phyloP scores from a whole-genome alignment of 805 yeast genomes.

The Starmerella bombicola region DNA sequence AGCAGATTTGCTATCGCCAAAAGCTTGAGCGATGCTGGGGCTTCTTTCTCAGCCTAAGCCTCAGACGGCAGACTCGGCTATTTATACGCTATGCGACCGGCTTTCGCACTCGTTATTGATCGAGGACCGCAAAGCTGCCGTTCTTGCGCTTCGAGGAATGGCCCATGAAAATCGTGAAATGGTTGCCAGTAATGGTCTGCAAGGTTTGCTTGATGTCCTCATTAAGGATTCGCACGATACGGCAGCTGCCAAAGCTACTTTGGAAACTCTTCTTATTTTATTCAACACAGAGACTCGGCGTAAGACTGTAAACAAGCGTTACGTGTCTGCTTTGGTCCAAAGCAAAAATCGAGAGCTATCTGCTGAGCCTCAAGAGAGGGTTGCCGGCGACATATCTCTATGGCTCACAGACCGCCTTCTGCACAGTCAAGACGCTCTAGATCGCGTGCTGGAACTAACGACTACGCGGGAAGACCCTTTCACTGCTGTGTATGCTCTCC shows the following conservation, averaged over 20 bases:
- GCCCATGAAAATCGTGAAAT: conserved; percentile 79
- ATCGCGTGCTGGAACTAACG: conserved; percentile 40
- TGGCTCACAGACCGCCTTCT: conserved; percentile 94
- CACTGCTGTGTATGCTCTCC: conserved; percentile 66
- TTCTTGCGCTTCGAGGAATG: conserved; percentile 76
- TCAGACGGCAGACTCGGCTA: conserved; percentile 66
- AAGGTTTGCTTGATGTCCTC: conserved; percentile 57
- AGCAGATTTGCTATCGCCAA: too few species aligned
- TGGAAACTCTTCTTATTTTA: conserved; percentile 74
- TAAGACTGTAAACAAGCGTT: conserved; percentile 19
- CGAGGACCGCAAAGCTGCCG: conserved; percentile 82
- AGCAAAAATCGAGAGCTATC: conserved; percentile 67
- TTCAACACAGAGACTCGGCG: conserved; percentile 44
- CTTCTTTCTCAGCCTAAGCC: conserved; percentile 37
- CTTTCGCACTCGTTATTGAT: conserved; percentile 68
- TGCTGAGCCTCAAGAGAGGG: conserved; percentile 34
- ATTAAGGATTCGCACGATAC: conserved; percentile 55
- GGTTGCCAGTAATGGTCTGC: conserved; percentile 75
- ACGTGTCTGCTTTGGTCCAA: conserved; percentile 31
- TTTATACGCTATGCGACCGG: conserved; percentile 78
- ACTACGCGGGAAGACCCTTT: conserved; percentile 51
- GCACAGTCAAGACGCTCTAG: conserved; percentile 40
- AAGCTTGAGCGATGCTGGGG: too few species aligned
- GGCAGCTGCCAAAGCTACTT: conserved; percentile 59
- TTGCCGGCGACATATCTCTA: conserved; percentile 65